These are phyloP conservation scores for Nicotiana tabacum DNA, from an alignment of 257 asterid genomes.

Conservation along the genomic window DNA sequence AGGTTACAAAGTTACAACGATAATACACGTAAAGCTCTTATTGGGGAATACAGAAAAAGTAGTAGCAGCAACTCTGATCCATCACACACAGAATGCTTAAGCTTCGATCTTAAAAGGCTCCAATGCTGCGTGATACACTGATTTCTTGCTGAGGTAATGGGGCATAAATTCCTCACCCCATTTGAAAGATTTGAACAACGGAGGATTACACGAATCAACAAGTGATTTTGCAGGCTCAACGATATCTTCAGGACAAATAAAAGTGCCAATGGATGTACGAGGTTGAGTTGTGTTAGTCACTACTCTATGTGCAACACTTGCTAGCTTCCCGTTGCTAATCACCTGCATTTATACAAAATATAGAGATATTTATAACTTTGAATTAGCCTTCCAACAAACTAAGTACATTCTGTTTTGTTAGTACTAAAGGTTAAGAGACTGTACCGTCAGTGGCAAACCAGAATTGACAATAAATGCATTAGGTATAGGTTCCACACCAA, in stretches of 20 bases:
- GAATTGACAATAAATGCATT: slow-evolving; percentile 10
- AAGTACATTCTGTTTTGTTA: too few relatives aligned
- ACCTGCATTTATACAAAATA: neutral
- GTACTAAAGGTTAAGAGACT: too few relatives aligned
- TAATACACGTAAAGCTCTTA: too few relatives aligned
- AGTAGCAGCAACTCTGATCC: too few relatives aligned
- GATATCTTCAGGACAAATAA: neutral
- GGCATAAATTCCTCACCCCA: neutral
- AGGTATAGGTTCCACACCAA: slow-evolving; percentile 7
- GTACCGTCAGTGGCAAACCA: neutral
- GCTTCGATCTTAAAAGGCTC: neutral
- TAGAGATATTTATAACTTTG: too few relatives aligned
- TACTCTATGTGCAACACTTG: slow-evolving; percentile 11
- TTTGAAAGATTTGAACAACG: neutral
- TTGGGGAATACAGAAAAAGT: too few relatives aligned
- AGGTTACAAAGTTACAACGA: too few relatives aligned
- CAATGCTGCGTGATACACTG: neutral
- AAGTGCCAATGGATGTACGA: slow-evolving; percentile 1
- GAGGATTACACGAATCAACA: neutral
- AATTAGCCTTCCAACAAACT: too few relatives aligned
- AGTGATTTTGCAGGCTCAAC: slow-evolving; percentile 7
- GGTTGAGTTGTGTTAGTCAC: slow-evolving; percentile 8
- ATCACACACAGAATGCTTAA: neutral
- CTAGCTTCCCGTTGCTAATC: neutral
- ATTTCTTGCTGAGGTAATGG: slow-evolving; percentile 2